Conservation (phyloP, 2,329 filamentous ascomycete genomes). For the Paraphoma chrysanthemicola region DNA sequence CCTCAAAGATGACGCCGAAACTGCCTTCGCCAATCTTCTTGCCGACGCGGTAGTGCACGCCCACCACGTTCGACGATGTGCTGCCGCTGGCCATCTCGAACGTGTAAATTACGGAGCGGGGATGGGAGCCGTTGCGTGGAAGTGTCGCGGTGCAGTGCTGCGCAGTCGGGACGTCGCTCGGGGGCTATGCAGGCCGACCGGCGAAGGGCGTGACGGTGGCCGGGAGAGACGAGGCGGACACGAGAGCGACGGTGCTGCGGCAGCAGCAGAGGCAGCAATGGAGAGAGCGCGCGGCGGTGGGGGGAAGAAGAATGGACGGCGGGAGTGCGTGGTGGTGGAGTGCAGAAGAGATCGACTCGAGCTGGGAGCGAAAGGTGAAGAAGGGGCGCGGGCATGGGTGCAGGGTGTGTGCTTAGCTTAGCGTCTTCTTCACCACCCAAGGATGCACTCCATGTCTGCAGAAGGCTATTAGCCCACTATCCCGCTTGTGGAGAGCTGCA, state of each 20-base stretch:
- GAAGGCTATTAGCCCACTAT: neutral
- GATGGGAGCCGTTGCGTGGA: constrained; percentile 22
- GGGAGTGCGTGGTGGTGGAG: constrained; percentile 10
- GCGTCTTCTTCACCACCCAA: neutral
- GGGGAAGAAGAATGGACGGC: constrained; percentile 30
- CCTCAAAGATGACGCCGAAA: constrained; percentile 98
- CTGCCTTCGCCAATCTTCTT: constrained; percentile 99
- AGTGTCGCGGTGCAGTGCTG: too few relatives aligned
- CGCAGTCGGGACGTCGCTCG: constrained; percentile 15
- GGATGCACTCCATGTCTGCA: neutral
- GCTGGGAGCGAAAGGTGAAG: constrained; percentile 11
- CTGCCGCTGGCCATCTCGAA: constrained; percentile 81
- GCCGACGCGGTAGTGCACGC: constrained; percentile 97
- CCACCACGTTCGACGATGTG: constrained; percentile 94
- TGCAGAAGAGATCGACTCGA: constrained; percentile 26
- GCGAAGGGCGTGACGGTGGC: constrained; percentile 18
- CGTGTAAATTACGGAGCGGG: neutral
- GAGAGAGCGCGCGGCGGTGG: constrained; percentile 12
- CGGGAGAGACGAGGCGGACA: constrained; percentile 10
- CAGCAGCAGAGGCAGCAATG: constrained; percentile 25
- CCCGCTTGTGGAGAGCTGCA: neutral
- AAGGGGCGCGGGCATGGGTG: constrained; percentile 10
- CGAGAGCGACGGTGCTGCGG: constrained; percentile 24
- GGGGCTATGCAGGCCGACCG: constrained; percentile 32
- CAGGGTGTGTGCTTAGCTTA: neutral